Conservation (phyloP, 805 yeast species). For the Metschnikowia orientalis region DNA sequence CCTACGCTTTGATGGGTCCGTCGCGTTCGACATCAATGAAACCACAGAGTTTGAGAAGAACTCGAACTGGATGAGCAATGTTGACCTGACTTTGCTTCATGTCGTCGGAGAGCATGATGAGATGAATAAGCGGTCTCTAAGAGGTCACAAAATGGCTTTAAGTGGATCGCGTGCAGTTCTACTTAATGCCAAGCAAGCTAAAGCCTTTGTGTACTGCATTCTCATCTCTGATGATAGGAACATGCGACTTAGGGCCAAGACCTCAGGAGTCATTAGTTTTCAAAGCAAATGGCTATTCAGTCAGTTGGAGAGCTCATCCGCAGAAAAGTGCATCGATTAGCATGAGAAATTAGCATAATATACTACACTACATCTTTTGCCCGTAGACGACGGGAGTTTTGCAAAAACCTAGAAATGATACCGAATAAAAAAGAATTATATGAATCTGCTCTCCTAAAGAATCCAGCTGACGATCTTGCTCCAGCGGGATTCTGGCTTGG, state of each 20-base stretch:
- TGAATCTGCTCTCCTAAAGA: slow-evolving; percentile 6
- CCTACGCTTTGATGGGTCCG: slow-evolving; percentile 63
- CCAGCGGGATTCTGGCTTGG: slow-evolving; percentile 15
- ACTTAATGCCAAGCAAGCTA: slow-evolving; percentile 35
- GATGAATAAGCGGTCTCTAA: slow-evolving; percentile 35
- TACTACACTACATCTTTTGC: background rate
- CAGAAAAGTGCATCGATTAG: slow-evolving; percentile 49
- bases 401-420: background rate
- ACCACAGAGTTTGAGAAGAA: slow-evolving; percentile 71
- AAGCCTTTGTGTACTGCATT: slow-evolving; percentile 51
- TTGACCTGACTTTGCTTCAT: slow-evolving; percentile 64
- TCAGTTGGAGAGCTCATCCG: slow-evolving; percentile 43
- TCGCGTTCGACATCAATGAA: slow-evolving; percentile 65
- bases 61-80: slow-evolving; percentile 65
- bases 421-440: background rate
- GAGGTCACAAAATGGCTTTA: slow-evolving; percentile 27
- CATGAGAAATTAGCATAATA: slow-evolving; percentile 1
- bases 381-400: background rate
- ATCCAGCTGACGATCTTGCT: slow-evolving; percentile 13
- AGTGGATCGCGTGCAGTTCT: slow-evolving; percentile 16
- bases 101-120: slow-evolving; percentile 43
- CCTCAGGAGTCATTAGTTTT: slow-evolving; percentile 50
- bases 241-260: slow-evolving; percentile 62
- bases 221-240: slow-evolving; percentile 71
- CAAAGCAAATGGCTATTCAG: slow-evolving; percentile 60